These are phyloP conservation scores for Trichoderma simmonsii DNA, from an alignment of 2,329 filamentous ascomycete species.

Conservation along the genomic window DNA sequence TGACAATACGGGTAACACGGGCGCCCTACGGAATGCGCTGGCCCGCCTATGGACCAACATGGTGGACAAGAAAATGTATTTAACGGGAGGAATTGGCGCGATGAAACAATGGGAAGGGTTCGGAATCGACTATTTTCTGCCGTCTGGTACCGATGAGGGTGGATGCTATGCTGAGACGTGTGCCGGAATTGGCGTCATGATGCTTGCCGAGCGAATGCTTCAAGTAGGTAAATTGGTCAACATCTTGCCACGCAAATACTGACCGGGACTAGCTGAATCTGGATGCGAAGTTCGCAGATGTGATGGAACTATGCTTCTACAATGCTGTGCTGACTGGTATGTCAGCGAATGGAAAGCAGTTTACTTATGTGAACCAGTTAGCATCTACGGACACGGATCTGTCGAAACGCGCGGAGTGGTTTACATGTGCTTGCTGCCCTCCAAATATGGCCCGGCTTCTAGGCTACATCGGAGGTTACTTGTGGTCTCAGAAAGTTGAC, in stretches of 20 bases:
- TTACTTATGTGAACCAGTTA: background rate
- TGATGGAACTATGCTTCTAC: background rate
- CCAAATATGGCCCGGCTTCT: background rate
- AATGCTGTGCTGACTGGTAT: background rate
- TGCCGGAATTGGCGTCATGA: background rate
- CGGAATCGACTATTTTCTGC: background rate
- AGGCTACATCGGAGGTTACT: background rate
- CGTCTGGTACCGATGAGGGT: background rate
- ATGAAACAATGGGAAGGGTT: conserved; percentile 3
- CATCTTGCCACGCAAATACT: background rate
- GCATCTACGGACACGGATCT: background rate
- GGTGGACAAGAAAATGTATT: background rate
- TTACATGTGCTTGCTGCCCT: background rate
- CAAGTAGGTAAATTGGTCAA: too few species aligned
- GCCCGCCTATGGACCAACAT: background rate
- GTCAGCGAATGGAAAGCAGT: background rate
- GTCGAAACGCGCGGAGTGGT: background rate
- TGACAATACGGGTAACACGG: background rate
- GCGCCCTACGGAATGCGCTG: background rate
- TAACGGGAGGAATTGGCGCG: background rate
- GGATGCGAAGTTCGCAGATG: background rate
- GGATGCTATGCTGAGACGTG: background rate
- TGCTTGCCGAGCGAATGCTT: background rate
- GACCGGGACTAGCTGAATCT: too few species aligned
- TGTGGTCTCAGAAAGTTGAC: too few species aligned